Percentiles rank a stretch among this genome's conserved stretches.
Evolutionary conservation across 768 basidiomycete genomes (phyloP).

Genomic region (Tricholoma furcatifolium): DNA sequence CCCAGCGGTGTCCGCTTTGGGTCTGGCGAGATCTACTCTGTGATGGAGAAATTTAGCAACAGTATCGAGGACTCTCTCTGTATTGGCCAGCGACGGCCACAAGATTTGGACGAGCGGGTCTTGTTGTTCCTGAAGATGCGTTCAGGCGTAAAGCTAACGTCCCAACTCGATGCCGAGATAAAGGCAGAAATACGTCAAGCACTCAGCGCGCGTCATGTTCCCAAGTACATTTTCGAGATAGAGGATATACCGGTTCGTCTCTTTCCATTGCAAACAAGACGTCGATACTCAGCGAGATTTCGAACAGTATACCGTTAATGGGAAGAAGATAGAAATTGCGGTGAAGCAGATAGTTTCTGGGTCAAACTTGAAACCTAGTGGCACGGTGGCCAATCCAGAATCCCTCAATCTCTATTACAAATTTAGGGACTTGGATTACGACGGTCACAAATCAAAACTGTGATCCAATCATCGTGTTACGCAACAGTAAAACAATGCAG

Average conservation of each 20-base stretch:
- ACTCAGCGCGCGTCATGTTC: slow-evolving; percentile 75
- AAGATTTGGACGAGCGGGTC: slow-evolving; percentile 72
- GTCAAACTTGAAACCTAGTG: slow-evolving; percentile 59
- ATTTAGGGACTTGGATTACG: slow-evolving; percentile 45
- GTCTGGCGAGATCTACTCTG: slow-evolving; percentile 77
- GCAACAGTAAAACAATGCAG: no score
- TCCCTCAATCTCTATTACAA: slow-evolving; percentile 64
- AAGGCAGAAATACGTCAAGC: slow-evolving; percentile 54
- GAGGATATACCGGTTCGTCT: slow-evolving; percentile 65
- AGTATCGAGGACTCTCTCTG: slow-evolving; percentile 69
- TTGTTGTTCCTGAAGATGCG: slow-evolving; percentile 72
- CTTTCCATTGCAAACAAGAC: neutral
- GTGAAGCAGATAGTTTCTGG: slow-evolving; percentile 80
- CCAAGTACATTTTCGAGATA: slow-evolving; percentile 62
- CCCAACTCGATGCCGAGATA: slow-evolving; percentile 45
- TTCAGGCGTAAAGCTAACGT: slow-evolving; percentile 41
- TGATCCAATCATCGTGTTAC: neutral
- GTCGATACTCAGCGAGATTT: neutral
- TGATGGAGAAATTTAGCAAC: slow-evolving; percentile 56
- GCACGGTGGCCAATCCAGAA: slow-evolving; percentile 74
- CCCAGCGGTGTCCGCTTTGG: slow-evolving; percentile 83
- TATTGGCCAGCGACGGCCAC: slow-evolving; percentile 63
- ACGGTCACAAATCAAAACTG: slow-evolving; percentile 13
- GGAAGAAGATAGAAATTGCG: slow-evolving; percentile 79
- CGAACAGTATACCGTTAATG: slow-evolving; percentile 68